Conservation (phyloP, 179 eudicot genomes). For the Silene coronaria region DNA sequence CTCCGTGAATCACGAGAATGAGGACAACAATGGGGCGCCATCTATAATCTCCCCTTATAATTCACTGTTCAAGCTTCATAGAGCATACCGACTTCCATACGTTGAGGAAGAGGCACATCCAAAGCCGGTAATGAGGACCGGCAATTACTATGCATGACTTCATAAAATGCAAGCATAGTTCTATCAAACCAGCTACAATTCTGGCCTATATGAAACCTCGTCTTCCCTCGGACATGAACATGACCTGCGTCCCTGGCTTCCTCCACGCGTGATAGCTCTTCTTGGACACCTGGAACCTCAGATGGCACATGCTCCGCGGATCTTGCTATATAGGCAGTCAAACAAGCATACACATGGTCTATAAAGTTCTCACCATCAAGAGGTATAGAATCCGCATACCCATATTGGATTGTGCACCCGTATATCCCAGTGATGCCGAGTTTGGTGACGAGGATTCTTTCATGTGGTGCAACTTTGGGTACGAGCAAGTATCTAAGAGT, state of each 20-base stretch:
- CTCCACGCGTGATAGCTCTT: slow-evolving; percentile 33
- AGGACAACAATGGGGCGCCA: neutral
- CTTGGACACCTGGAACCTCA: slow-evolving; percentile 21
- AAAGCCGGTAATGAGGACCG: slow-evolving; percentile 50
- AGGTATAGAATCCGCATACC: slow-evolving; percentile 51
- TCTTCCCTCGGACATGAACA: slow-evolving; percentile 52
- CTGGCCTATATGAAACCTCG: slow-evolving; percentile 41
- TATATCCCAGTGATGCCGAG: slow-evolving; percentile 51
- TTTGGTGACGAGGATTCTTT: slow-evolving; percentile 41
- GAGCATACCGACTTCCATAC: slow-evolving; percentile 70
- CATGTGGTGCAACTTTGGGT: slow-evolving; percentile 43
- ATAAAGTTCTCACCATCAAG: slow-evolving; percentile 47
- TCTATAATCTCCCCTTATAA: neutral
- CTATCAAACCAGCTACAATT: slow-evolving; percentile 46
- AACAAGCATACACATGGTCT: slow-evolving; percentile 29
- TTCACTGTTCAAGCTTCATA: slow-evolving; percentile 42
- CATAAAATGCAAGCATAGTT: slow-evolving; percentile 51
- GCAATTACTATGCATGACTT: slow-evolving; percentile 59
- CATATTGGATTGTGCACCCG: slow-evolving; percentile 58
- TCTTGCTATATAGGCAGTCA: slow-evolving; percentile 31
- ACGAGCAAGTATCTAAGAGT: slow-evolving; percentile 49
- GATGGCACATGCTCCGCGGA: slow-evolving; percentile 11
- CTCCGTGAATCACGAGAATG: neutral
- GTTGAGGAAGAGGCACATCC: slow-evolving; percentile 42
- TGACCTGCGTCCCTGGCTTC: slow-evolving; percentile 40